Evolutionary conservation across 2,329 filamentous ascomycete species (phyloP).

Genomic region (Coniochaeta sp.): DNA sequence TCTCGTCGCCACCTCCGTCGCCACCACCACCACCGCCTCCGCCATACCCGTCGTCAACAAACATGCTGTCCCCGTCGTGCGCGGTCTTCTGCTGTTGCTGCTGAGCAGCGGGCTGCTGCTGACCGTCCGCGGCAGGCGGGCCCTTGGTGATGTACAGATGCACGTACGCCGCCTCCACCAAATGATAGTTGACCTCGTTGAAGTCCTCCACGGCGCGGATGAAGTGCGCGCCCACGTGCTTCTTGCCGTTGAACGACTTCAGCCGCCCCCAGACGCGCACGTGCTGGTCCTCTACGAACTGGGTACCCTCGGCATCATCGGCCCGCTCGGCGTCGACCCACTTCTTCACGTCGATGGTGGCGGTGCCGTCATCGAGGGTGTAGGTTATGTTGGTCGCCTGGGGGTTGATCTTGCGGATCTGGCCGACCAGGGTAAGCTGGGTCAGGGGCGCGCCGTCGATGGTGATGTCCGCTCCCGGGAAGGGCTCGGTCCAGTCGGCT

Average conservation of each 20-base stretch:
- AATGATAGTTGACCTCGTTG: conserved; percentile 90
- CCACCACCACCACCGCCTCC: conserved; percentile 28
- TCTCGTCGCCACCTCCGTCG: conserved; percentile 25
- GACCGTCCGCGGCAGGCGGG: conserved; percentile 37
- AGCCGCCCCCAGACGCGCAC: conserved; percentile 81
- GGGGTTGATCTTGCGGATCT: conserved; percentile 79
- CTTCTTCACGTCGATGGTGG: conserved; percentile 82
- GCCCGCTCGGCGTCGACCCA: conserved; percentile 69
- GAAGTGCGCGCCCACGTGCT: conserved; percentile 71
- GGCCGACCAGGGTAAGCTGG: conserved; percentile 79
- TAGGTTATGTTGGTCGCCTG: conserved; percentile 90
- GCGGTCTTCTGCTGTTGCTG: no score
- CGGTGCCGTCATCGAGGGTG: conserved; percentile 91
- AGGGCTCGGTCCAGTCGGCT: conserved; percentile 70
- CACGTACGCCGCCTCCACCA: conserved; percentile 82
- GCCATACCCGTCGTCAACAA: conserved; percentile 43
- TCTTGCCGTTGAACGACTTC: conserved; percentile 77
- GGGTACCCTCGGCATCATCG: conserved; percentile 38
- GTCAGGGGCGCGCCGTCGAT: conserved; percentile 72
- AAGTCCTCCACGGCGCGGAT: conserved; percentile 75
- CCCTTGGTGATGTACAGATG: conserved; percentile 80
- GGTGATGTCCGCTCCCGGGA: conserved; percentile 67
- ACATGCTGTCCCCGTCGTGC: conserved; percentile 44
- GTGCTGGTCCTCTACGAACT: conserved; percentile 67
- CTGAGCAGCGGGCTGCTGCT: conserved; percentile 22